Base-by-base conservation (phyloP, 148 eudicot genomes). In the Polygonum maritimum region DNA sequence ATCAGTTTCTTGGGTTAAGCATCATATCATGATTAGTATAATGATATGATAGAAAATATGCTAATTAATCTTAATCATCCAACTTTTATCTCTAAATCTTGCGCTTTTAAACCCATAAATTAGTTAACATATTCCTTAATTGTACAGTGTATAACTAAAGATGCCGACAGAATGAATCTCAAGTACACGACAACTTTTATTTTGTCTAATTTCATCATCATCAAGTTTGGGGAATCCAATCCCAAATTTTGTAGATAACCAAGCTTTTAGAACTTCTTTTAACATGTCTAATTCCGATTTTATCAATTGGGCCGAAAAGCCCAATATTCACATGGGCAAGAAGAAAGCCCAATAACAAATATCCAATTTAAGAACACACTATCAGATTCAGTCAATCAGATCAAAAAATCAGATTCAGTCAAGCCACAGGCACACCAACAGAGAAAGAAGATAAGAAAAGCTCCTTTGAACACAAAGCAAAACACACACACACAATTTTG, bases 11-110 rank as follows among this genome's bases (percentile, higher is more conserved):
- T 51, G 45, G n/a, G 52, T 40, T 16, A 16, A 38, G 76, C 11
- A 74, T 49, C 65, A 41, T 41, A 19, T 45, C 51, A 48, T 73
- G 12, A 45, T 45, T 73, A 73, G 38, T 33, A 31, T 26, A 67
- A 67, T 67, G 71, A 67, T 36, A 19, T 38, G 71, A 36, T 67
- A 67, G 19, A 67, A 67, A 35, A 35, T 13, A 67, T 65, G n/a
- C 44, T 36, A 67, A 67, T 67, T 15, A 19, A 51, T 19, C 3
- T 57, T 57, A 51, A 14, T 51, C 10, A 60, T 10, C 44, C 15
- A 15, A 33, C 12, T 12, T 33, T 65, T 65, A 15, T 36, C 36
- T 67, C 14, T 60, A 60, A 60, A 13, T 5, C 18, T 14, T 63
- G n/a, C n/a, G 14, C 31, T 63, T 63, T 2, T 11, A 63, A 63